phyloP scores from a whole-genome alignment of 805 yeast genomes.

The Sporopachydermia lactativora region DNA sequence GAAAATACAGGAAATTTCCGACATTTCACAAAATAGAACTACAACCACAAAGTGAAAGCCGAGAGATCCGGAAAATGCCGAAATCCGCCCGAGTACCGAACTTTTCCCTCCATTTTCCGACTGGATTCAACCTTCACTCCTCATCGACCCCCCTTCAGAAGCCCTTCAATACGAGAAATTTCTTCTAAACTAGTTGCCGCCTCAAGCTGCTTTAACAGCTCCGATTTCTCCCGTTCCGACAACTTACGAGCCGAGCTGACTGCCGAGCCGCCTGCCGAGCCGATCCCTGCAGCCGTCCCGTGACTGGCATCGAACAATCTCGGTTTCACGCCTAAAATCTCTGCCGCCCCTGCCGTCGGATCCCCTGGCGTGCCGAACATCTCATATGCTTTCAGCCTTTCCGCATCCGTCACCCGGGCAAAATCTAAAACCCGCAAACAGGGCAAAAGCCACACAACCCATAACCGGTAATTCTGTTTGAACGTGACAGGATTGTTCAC shows the following conservation, averaged over 20 bases:
- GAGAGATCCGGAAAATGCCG: too few relatives aligned
- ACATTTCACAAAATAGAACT: too few relatives aligned
- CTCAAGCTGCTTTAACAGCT: constrained; percentile 38
- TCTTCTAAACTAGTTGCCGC: constrained; percentile 61
- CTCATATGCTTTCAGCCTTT: constrained; percentile 31
- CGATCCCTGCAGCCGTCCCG: constrained; percentile 17
- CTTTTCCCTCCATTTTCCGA: too few relatives aligned
- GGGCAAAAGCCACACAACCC: constrained; percentile 51
- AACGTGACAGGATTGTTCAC: constrained; percentile 36
- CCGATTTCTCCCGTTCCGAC: constrained; percentile 36
- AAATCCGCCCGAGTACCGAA: too few relatives aligned
- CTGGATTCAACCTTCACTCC: too few relatives aligned
- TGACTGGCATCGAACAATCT: constrained; percentile 7
- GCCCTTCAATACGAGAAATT: constrained; percentile 52
- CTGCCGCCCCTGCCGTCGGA: constrained; percentile 20
- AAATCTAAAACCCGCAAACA: constrained; percentile 53
- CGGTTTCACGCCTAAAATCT: constrained; percentile 12
- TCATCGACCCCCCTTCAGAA: too few relatives aligned
- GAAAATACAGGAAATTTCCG: too few relatives aligned
- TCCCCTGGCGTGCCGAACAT: constrained; percentile 24
- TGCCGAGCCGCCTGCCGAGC: background rate
- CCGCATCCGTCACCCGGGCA: constrained; percentile 39
- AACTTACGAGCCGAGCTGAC: constrained; percentile 30
- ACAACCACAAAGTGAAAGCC: too few relatives aligned
- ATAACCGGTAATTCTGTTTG: constrained; percentile 40